Evolutionary conservation across 2,329 filamentous ascomycete species (phyloP).

Genomic region (Penicillium sp.): DNA sequence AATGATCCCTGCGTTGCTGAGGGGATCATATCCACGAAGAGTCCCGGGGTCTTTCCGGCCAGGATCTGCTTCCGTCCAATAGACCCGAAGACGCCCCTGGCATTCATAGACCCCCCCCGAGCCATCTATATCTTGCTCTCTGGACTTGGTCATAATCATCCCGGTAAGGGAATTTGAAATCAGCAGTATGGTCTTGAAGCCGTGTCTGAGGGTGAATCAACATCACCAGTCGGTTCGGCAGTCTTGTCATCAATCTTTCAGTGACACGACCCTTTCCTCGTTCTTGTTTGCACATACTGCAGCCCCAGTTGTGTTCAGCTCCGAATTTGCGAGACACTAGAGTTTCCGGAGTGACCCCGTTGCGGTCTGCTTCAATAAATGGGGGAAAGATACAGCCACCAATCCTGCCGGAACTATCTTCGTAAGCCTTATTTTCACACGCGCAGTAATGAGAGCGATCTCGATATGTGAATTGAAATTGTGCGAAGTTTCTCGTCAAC

Average conservation of each 20-base stretch:
- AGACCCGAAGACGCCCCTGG: slow-evolving; percentile 29
- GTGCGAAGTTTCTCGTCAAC: slow-evolving; percentile 29
- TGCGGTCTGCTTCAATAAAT: not conserved
- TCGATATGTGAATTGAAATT: slow-evolving; percentile 30
- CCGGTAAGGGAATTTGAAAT: slow-evolving; percentile 30
- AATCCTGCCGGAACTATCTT: not conserved
- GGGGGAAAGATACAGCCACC: not conserved
- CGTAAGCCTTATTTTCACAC: not conserved
- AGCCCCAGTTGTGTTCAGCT: not conserved
- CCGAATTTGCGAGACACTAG: not conserved
- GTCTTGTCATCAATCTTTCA: slow-evolving; percentile 15
- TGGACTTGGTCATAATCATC: slow-evolving; percentile 18
- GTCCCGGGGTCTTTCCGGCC: slow-evolving; percentile 27
- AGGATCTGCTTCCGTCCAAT: slow-evolving; percentile 36
- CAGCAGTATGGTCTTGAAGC: slow-evolving; percentile 28
- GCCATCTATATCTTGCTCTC: slow-evolving; percentile 39
- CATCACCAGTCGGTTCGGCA: slow-evolving; percentile 39
- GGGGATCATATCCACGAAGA: slow-evolving; percentile 38
- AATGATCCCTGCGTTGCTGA: slow-evolving; percentile 30
- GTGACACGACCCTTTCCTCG: not conserved
- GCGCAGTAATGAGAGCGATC: slow-evolving; percentile 5
- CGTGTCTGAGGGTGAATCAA: slow-evolving; percentile 12
- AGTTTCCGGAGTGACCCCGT: not conserved
- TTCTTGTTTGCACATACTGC: not conserved
- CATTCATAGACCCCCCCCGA: slow-evolving; percentile 42